These are phyloP conservation scores for Coix lacrymajobi DNA, from an alignment of 176 grass and related monocot genomes.

Conservation along the genomic window DNA sequence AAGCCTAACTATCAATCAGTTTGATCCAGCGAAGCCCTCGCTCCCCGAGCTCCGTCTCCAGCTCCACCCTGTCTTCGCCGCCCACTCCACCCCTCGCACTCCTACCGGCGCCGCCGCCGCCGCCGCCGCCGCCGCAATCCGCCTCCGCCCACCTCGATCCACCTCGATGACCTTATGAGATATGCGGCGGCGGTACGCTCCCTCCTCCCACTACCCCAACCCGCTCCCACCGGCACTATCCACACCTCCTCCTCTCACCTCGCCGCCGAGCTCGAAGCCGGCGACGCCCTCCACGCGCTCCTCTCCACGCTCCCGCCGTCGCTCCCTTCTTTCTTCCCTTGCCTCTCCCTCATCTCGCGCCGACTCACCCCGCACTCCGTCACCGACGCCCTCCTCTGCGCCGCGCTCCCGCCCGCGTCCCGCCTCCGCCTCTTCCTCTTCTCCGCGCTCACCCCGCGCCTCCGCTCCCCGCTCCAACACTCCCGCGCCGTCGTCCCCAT, in stretches of 20 bases:
- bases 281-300: conserved; percentile 52
- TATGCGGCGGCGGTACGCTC: conserved; percentile 55
- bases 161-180: conserved; percentile 86
- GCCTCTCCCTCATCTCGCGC: conserved; percentile 47
- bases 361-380: conserved; percentile 50
- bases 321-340: conserved; percentile 34
- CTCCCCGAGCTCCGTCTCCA: no score
- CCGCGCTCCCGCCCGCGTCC: conserved; percentile 22
- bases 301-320: conserved; percentile 50
- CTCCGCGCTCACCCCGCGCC: conserved; percentile 43
- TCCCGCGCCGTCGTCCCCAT: conserved; percentile 46
- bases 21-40: conserved; percentile 15
- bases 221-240: background rate
- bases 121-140: background rate
- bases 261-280: conserved; percentile 21
- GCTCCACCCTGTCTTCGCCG: background rate
- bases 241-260: conserved; percentile 27
- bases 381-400: conserved; percentile 49
- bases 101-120: background rate
- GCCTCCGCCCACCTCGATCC: conserved; percentile 12
- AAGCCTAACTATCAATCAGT: background rate
- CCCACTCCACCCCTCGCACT: background rate
- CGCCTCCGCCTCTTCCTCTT: conserved; percentile 78
- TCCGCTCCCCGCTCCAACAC: conserved; percentile 44
- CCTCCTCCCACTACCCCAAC: conserved; percentile 23